Evolutionary conservation across 2,329 filamentous ascomycete species (phyloP), one percentile per base, ranked within the genome.

Genomic region (Fusarium domesticum): DNA sequence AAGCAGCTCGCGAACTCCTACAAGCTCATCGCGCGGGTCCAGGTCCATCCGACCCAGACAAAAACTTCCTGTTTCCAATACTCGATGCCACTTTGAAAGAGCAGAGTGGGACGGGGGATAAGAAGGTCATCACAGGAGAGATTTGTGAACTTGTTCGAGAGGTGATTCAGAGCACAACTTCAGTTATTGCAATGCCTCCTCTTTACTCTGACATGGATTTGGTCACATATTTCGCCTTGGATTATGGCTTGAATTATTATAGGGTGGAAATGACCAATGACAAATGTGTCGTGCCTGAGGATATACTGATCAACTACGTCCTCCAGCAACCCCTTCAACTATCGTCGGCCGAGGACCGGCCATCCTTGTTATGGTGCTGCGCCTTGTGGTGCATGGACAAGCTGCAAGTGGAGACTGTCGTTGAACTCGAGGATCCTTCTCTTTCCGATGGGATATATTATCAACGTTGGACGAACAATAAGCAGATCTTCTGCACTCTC

Each of bases 401-500:
- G 17, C 48, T 60, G 15, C 31, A 31, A 15, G 28, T 39, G 5
- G 47, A 51, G 18, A 41, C 41, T 12, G 39, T 34, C 4, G 28
- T 60, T 14, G 48, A 57, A 15, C 19, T 43, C 4, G 42, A 55
- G 23, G 33, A 54, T 31, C 42, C 54, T 17, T 41, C 35, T 6
- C 48, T 57, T 17, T 40, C 42, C 35, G 45, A 35, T 25, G 16
- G 38, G 14, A 12, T 20, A 10, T 54, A 50, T 28, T 54, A 50
- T 28, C 36, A 40, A 11, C 39, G 35, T 20, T 60, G 57, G 57
- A 44, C 50, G 32, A 42, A 58, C 39, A 59, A 58, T 17, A 53
- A 59, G 18, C 46, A 43, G 14, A 23, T 60, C 15, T 60, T 54
- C 23, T 60, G 57, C 35, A 56, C 57, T 2, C 54, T 60, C 10